phyloP scores from a whole-genome alignment of 2,329 filamentous ascomycete genomes.

The Eurotiales sp. region DNA sequence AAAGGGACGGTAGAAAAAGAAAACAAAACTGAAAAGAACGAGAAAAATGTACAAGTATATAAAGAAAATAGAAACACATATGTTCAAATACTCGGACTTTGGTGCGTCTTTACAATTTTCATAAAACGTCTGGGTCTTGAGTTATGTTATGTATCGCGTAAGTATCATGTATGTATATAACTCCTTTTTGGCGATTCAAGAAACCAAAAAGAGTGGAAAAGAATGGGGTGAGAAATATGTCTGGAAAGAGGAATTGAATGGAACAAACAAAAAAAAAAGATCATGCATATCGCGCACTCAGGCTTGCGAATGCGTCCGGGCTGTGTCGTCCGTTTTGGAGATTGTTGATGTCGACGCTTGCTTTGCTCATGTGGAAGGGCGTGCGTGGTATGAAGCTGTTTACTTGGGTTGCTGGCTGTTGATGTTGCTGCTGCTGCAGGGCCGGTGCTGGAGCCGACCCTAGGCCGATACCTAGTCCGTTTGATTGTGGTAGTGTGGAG shows the following conservation, averaged over 20 bases:
- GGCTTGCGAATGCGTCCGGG: constrained; percentile 49
- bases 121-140: background rate
- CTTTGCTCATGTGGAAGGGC: constrained; percentile 43
- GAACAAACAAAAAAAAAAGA: constrained; percentile 2
- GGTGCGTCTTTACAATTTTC: too few species aligned
- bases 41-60: background rate
- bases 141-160: too few species aligned
- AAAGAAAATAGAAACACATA: background rate
- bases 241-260: constrained; percentile 9
- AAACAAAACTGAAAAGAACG: background rate
- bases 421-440: constrained; percentile 1
- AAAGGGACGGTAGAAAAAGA: background rate
- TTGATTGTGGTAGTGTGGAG: constrained; percentile 10
- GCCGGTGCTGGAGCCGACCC: constrained; percentile 8
- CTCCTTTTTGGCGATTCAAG: background rate
- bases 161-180: background rate
- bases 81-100: background rate
- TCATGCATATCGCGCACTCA: constrained; percentile 42
- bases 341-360: constrained; percentile 46
- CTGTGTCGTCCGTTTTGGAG: constrained; percentile 47
- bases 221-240: background rate
- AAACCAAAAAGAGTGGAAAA: background rate
- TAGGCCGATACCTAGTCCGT: constrained; percentile 18
- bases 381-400: constrained; percentile 18
- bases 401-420: constrained; percentile 15